These are phyloP conservation scores for Syzygium malaccense DNA, from an alignment of 441 rosid genomes.

Conservation along the genomic window DNA sequence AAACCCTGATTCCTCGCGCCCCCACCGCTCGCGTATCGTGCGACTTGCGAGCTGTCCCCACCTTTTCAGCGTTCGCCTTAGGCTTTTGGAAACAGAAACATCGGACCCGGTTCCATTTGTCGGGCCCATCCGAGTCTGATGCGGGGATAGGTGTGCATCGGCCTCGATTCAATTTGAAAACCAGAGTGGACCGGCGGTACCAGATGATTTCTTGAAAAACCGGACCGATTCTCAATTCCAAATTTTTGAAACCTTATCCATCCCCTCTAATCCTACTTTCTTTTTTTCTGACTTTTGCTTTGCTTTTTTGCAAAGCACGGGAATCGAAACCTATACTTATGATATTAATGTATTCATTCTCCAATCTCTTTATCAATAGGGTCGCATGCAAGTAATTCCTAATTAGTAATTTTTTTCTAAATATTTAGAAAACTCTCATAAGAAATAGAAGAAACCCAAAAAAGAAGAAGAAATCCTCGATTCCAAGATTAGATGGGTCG, in stretches of 20 bases:
- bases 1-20: not conserved
- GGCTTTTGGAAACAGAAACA: not conserved
- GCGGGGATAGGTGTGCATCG: not conserved
- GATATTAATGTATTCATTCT: no score
- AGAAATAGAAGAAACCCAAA: no score
- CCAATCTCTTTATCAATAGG: no score
- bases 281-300: no score
- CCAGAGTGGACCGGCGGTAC: accelerated
- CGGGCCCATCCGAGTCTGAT: not conserved
- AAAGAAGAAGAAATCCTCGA: no score
- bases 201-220: accelerated
- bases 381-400: accelerated
- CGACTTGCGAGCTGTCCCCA: not conserved
- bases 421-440: no score
- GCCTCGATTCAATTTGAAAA: not conserved
- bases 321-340: no score
- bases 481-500: not conserved
- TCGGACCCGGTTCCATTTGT: not conserved
- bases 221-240: no score
- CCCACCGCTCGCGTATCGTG: not conserved
- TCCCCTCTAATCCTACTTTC: no score
- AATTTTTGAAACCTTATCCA: no score
- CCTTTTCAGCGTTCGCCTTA: not conserved
- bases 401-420: no score
- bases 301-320: no score